These are phyloP conservation scores for Monilinia fructigena DNA, from an alignment of 2,329 filamentous ascomycete genomes.

Conservation along the genomic window DNA sequence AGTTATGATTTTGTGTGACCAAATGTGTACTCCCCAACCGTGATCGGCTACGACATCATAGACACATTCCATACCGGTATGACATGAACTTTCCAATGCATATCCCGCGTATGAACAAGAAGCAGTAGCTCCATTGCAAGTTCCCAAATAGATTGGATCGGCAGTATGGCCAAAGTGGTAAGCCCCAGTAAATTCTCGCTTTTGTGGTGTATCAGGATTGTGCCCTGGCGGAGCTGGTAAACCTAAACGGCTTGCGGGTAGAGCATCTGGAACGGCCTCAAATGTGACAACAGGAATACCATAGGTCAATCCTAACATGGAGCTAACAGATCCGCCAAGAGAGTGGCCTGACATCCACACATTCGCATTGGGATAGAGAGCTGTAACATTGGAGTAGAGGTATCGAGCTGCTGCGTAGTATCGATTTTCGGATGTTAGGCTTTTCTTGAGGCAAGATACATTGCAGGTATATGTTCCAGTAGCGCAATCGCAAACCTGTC, in stretches of 20 bases:
- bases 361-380: constrained; percentile 78
- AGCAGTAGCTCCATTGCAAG: constrained; percentile 86
- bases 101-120: constrained; percentile 91
- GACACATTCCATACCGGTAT: constrained; percentile 81
- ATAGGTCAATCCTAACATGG: constrained; percentile 87
- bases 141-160: constrained; percentile 91
- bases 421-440: constrained; percentile 76
- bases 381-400: constrained; percentile 88
- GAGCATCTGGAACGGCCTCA: constrained; percentile 86
- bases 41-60: constrained; percentile 92
- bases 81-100: constrained; percentile 89
- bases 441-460: constrained; percentile 78
- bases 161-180: constrained; percentile 95
- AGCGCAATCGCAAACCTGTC: constrained; percentile 90
- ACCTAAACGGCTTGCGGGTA: constrained; percentile 80
- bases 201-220: constrained; percentile 68
- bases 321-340: constrained; percentile 83
- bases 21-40: constrained; percentile 87
- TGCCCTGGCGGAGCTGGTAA: constrained; percentile 80
- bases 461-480: constrained; percentile 87
- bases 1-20: constrained; percentile 83
- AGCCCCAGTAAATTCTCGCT: constrained; percentile 69
- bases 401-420: constrained; percentile 90
- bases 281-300: constrained; percentile 90
- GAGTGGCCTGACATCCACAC: constrained; percentile 93